These are phyloP conservation scores for Cladosporium sphaerospermum DNA, from an alignment of 2,329 filamentous ascomycete genomes.

Conservation along the genomic window DNA sequence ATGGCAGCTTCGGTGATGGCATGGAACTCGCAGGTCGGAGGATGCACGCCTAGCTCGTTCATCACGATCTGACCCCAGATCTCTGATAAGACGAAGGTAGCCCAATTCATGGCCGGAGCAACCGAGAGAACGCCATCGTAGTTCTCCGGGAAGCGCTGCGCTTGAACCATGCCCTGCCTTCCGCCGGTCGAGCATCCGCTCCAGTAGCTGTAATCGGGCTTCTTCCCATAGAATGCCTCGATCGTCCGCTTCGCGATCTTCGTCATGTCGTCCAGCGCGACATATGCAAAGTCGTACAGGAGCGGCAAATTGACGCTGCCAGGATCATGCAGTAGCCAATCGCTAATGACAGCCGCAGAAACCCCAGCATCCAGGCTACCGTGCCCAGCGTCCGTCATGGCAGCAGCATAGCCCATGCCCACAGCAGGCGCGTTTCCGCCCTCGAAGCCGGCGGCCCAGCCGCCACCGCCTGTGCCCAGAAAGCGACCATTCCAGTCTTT, in stretches of 20 bases:
- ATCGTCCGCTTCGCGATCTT: slow-evolving; percentile 28
- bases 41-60: slow-evolving; percentile 36
- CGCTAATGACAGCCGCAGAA: neutral
- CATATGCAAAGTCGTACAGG: slow-evolving; percentile 43
- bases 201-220: slow-evolving; percentile 40
- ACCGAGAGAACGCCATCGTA: slow-evolving; percentile 45
- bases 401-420: slow-evolving; percentile 35
- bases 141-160: slow-evolving; percentile 41
- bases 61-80: slow-evolving; percentile 38
- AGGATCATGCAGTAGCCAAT: slow-evolving; percentile 31
- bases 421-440: slow-evolving; percentile 33
- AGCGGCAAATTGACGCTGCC: slow-evolving; percentile 42
- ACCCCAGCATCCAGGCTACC: slow-evolving; percentile 29
- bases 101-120: slow-evolving; percentile 35
- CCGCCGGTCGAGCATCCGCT: slow-evolving; percentile 45
- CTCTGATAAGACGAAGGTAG: slow-evolving; percentile 36
- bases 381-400: slow-evolving; percentile 38
- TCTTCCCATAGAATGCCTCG: slow-evolving; percentile 33
- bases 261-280: slow-evolving; percentile 22
- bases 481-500: slow-evolving; percentile 21
- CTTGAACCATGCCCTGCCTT: slow-evolving; percentile 41
- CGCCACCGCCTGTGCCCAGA: slow-evolving; percentile 36
- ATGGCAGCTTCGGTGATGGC: slow-evolving; percentile 36
- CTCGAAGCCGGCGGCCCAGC: slow-evolving; percentile 34
- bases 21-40: slow-evolving; percentile 39